These are phyloP conservation scores for Venturia oleaginea DNA, from an alignment of 2,329 filamentous ascomycete species.

Conservation along the genomic window DNA sequence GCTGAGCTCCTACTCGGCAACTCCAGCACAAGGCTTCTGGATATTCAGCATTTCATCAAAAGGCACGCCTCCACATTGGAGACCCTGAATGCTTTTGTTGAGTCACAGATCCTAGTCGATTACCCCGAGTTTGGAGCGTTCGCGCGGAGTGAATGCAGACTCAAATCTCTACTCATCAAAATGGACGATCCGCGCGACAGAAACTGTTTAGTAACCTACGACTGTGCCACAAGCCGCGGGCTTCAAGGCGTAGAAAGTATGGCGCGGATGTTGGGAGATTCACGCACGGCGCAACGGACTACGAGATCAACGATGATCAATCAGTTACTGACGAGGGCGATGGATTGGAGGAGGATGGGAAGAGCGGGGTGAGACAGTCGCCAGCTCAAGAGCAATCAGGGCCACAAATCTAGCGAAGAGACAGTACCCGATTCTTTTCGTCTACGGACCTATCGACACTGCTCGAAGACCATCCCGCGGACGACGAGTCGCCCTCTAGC, in stretches of 20 bases:
- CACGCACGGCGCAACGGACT: neutral
- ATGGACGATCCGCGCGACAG: neutral
- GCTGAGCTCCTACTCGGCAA: neutral
- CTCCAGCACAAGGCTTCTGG: neutral
- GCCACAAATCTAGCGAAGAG: neutral
- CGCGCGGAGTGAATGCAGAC: neutral
- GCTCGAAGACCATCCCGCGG: too few relatives aligned
- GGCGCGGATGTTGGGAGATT: too few relatives aligned
- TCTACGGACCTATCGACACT: neutral
- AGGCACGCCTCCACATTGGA: neutral
- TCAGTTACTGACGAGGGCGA: neutral
- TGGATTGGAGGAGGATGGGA: neutral
- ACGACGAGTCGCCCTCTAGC: too few relatives aligned
- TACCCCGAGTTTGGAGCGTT: neutral
- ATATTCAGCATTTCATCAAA: neutral
- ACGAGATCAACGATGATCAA: neutral
- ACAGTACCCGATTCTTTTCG: neutral
- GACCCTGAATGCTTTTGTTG: neutral
- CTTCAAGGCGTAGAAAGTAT: too few relatives aligned
- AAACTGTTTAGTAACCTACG: neutral
- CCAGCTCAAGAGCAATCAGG: neutral
- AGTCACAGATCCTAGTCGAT: neutral
- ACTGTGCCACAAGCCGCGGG: neutral
- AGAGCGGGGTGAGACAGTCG: neutral
- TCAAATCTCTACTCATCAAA: neutral